Percentiles rank a stretch among this genome's conserved stretches.
Evolutionary conservation across 306 rosid species (phyloP).

Genomic region (Fragaria nilgerrensis): DNA sequence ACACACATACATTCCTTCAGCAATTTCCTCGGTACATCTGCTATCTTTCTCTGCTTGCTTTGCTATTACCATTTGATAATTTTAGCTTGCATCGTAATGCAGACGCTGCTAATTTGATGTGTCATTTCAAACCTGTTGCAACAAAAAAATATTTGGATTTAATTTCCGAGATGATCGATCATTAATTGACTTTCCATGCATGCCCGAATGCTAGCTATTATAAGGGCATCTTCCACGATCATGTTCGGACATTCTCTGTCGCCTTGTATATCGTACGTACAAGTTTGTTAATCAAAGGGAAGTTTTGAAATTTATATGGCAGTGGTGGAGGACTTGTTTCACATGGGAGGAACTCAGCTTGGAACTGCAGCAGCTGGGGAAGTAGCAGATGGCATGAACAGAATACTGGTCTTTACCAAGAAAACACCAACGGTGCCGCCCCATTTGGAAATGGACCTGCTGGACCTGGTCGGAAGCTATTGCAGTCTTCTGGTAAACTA

Average conservation of each 20-base stretch:
- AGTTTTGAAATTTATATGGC: neutral
- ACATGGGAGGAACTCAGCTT: constrained; percentile 8
- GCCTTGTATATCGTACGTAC: neutral
- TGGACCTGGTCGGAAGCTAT: constrained; percentile 34
- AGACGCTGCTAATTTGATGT: neutral
- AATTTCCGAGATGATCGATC: neutral
- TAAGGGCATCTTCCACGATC: neutral
- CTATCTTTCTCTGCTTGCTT: neutral
- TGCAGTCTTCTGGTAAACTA: constrained; percentile 35
- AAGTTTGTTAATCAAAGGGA: neutral
- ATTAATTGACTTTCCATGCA: neutral
- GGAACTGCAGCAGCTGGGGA: constrained; percentile 19
- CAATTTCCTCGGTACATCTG: neutral
- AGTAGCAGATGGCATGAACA: constrained; percentile 3
- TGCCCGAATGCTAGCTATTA: neutral
- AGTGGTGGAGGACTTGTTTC: constrained; percentile 1
- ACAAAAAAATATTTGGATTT: neutral
- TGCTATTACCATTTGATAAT: too few species aligned
- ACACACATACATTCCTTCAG: constrained; percentile 2
- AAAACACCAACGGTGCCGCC: constrained; percentile 10
- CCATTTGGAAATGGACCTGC: neutral
- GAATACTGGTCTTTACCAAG: constrained; percentile 15
- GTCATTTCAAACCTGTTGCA: neutral
- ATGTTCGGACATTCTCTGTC: neutral
- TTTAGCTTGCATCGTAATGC: neutral